These are phyloP conservation scores for Myxozyma kluyveri DNA, from an alignment of 805 yeast species.

Conservation along the genomic window DNA sequence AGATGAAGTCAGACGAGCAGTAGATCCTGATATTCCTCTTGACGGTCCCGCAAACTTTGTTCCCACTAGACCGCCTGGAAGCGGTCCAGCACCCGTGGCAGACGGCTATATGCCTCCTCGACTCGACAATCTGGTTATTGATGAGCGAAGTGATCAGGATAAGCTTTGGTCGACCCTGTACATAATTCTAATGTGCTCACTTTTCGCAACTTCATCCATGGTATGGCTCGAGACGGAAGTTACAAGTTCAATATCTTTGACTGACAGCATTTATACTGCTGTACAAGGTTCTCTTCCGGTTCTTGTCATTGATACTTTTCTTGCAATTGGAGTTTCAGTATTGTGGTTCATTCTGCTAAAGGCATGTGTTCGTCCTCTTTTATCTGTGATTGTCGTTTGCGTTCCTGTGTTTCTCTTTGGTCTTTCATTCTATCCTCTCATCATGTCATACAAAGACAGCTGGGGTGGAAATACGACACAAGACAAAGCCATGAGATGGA, in stretches of 20 bases:
- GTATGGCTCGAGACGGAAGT: conserved; percentile 35
- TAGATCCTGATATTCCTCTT: background rate
- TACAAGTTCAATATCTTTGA: conserved; percentile 30
- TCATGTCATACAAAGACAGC: conserved; percentile 37
- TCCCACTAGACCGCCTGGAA: background rate
- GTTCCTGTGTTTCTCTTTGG: conserved; percentile 36
- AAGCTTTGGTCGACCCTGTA: conserved; percentile 28
- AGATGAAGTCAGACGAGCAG: background rate
- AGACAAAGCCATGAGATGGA: conserved; percentile 38
- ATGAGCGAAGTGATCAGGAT: conserved; percentile 3
- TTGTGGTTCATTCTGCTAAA: conserved; percentile 37
- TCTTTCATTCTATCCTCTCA: conserved; percentile 33
- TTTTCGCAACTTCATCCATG: conserved; percentile 36
- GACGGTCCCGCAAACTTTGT: too few species aligned
- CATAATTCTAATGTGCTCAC: conserved; percentile 32
- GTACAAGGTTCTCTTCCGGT: conserved; percentile 31
- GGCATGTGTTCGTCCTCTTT: conserved; percentile 32
- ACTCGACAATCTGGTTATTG: background rate
- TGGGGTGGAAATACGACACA: conserved; percentile 37
- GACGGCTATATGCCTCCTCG: conserved; percentile 10
- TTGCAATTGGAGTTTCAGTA: conserved; percentile 32
- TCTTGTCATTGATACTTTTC: conserved; percentile 30
- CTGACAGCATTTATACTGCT: conserved; percentile 36
- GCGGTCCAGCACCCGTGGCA: background rate
- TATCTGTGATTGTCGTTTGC: conserved; percentile 32